Conservation (phyloP, 805 yeast species). For the Cyberlindnera mrakii region DNA sequence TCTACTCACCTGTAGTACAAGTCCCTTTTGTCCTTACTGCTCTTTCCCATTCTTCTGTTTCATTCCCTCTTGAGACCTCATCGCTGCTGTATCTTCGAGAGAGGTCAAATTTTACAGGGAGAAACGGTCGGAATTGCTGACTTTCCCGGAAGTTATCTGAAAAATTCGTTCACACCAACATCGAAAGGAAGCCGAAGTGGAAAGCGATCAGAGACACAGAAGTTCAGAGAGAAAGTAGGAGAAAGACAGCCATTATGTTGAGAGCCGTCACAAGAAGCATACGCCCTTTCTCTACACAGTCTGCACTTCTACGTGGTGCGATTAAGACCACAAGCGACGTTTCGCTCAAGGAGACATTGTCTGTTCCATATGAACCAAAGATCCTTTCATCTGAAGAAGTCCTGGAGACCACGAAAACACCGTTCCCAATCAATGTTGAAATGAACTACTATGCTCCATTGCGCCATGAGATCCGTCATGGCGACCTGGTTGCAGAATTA, state of each 20-base stretch:
- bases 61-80: no score
- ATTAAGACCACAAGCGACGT: constrained; percentile 8
- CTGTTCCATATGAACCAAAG: constrained; percentile 31
- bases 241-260: constrained; percentile 3
- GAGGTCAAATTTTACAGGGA: not conserved
- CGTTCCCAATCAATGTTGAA: constrained; percentile 81
- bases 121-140: not conserved
- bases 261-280: constrained; percentile 3
- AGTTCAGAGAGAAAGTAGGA: not conserved
- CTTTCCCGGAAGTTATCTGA: not conserved
- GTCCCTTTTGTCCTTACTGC: constrained; percentile 92
- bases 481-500: constrained; percentile 73
- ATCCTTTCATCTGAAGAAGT: constrained; percentile 29
- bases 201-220: no score
- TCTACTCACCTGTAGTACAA: constrained; percentile 51
- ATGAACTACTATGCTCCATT: constrained; percentile 78
- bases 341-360: constrained; percentile 3
- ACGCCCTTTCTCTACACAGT: constrained; percentile 7
- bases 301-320: constrained; percentile 8
- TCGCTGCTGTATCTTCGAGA: not conserved
- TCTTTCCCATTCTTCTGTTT: constrained; percentile 66
- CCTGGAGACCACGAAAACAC: constrained; percentile 35
- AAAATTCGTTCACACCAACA: not conserved
- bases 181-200: no score
- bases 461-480: constrained; percentile 57